Evolutionary conservation across 768 basidiomycete species (phyloP), one percentile per base, ranked within the genome.

Genomic region (Termitomyces sp.): DNA sequence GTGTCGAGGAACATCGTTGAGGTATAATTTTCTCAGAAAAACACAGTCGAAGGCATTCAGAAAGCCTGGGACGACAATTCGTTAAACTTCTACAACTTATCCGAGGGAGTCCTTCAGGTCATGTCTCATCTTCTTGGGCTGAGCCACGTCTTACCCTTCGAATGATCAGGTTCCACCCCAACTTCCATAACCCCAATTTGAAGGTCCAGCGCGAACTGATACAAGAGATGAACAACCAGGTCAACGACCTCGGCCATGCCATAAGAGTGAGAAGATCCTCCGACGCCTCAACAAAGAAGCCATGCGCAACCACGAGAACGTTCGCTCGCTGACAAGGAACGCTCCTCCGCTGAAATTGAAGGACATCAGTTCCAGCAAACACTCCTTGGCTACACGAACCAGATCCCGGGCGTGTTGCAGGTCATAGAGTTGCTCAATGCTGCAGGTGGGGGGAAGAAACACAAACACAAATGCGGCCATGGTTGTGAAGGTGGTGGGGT

Each of bases 51-150:
- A 33, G 73, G 80, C n/a, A 82, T 95, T 11, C 84, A 82, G 46
- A 87, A 86, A 66, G 92, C 92, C 9, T 95, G 92, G 93, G 91
- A 94, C 64, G 86, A 93, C 65, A 72, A 69, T 48, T 84, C 81
- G 0, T 66, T 85, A 22, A 85, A 91, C 67, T 80, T 85, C 13
- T 79, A 80, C 61, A 72, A 78, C 42, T 66, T 84, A 11, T 82
- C 80, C 0, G 88, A 91, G 52, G 88, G 90, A 16, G 75, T 88
- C 58, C 71, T 90, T 6, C 80, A 87, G 63, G 86, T 85, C 78
- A 68, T 92, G 4, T 35, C n/a, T 42, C 15, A 12, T 36, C 45
- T n/a, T 55, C 33, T 9, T n/a, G n/a, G n/a, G n/a, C 7, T 22
- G 39, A 36, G 33, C 49, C n/a, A 53, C 35, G 45, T 13, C 55